phyloP scores from a whole-genome alignment of 768 basidiomycete species.

The Trametes punicea region DNA sequence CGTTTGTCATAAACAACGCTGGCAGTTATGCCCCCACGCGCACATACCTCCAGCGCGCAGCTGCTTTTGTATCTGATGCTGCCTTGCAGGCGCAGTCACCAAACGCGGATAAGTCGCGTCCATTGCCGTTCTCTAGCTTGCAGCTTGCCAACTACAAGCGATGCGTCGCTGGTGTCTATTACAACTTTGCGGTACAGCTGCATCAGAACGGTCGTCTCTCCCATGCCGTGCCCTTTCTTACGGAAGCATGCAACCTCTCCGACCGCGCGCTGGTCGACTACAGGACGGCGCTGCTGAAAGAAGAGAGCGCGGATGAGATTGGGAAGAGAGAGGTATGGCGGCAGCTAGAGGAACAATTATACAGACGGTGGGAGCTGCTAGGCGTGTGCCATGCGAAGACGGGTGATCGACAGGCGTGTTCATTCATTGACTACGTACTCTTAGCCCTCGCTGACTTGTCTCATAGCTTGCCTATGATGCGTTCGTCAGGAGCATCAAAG shows the following conservation, averaged over 20 bases:
- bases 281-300: neutral
- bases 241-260: constrained; percentile 57
- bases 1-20: constrained; percentile 38
- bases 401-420: constrained; percentile 67
- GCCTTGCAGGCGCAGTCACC: neutral
- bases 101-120: neutral
- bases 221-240: constrained; percentile 64
- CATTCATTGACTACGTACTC: neutral
- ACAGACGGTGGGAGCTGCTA: constrained; percentile 76
- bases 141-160: constrained; percentile 52
- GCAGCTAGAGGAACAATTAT: constrained; percentile 61
- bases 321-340: constrained; percentile 45
- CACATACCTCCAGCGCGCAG: constrained; percentile 45
- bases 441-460: neutral
- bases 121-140: neutral
- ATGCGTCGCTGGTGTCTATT: constrained; percentile 68
- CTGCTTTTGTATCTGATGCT: constrained; percentile 23
- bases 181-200: constrained; percentile 65
- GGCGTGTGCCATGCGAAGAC: constrained; percentile 76
- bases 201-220: constrained; percentile 64
- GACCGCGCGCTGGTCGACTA: constrained; percentile 34
- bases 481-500: constrained; percentile 46
- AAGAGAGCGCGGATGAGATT: constrained; percentile 21
- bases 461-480: constrained; percentile 58
- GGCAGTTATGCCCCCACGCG: constrained; percentile 47